Percentiles rank a stretch among this genome's conserved stretches.
Evolutionary conservation across 768 basidiomycete genomes (phyloP).

Genomic region (Xerocomus brunneocitrinus): DNA sequence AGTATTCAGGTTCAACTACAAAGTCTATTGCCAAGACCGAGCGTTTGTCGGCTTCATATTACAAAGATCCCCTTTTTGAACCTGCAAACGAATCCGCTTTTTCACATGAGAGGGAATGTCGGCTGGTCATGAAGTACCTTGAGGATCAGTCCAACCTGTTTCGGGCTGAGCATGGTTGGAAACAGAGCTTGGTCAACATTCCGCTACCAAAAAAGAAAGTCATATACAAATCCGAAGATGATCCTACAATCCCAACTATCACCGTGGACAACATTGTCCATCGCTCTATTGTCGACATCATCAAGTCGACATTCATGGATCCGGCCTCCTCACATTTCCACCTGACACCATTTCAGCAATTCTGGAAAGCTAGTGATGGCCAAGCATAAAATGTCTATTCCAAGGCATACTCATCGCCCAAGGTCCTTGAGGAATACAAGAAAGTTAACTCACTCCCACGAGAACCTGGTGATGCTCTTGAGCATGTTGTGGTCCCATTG

Average conservation of each 20-base stretch:
- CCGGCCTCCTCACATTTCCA: conserved; percentile 10
- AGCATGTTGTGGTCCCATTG: conserved; percentile 9
- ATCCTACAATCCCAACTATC: not conserved
- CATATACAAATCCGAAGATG: not conserved
- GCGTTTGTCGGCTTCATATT: too few species aligned
- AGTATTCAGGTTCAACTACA: not conserved
- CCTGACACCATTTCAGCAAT: conserved; percentile 21
- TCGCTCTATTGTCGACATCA: not conserved
- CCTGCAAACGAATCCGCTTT: not conserved
- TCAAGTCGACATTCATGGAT: not conserved
- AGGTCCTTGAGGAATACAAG: not conserved
- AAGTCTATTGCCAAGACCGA: not conserved
- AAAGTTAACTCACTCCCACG: conserved; percentile 5
- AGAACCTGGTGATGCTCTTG: conserved; percentile 6
- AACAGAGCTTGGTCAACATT: not conserved
- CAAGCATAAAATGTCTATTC: not conserved
- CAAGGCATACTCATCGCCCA: not conserved
- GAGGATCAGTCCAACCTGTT: not conserved
- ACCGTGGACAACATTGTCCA: not conserved
- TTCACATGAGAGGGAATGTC: not conserved
- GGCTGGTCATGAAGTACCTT: not conserved
- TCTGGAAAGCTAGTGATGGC: conserved; percentile 8
- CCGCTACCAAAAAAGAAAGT: not conserved
- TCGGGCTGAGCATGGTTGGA: not conserved
- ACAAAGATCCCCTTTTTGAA: too few species aligned